These are phyloP conservation scores for Aegilops bicornis DNA, from an alignment of 176 grass and related monocot genomes.

Conservation along the genomic window DNA sequence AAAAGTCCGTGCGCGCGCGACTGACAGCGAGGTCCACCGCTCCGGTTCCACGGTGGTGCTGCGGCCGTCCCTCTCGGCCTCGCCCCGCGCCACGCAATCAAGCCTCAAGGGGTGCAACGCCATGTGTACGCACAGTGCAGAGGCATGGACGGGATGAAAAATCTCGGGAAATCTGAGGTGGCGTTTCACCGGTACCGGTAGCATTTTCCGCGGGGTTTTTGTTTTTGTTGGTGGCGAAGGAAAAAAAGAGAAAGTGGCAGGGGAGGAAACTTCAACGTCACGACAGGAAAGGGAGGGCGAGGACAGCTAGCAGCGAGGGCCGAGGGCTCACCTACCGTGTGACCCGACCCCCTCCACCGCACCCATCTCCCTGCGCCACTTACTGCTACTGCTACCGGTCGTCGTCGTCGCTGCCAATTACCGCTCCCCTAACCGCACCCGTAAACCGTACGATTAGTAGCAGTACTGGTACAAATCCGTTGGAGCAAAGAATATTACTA, in stretches of 20 bases:
- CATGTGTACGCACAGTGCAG: constrained; percentile 6
- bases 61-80: no score
- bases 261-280: constrained; percentile 82
- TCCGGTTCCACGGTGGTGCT: not conserved
- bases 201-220: not conserved
- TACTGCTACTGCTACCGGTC: not conserved
- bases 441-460: not conserved
- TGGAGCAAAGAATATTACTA: not conserved
- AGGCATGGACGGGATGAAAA: not conserved
- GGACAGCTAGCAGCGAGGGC: constrained; percentile 84
- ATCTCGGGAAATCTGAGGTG: not conserved
- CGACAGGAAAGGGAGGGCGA: constrained; percentile 60
- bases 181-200: not conserved
- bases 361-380: not conserved
- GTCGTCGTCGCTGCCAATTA: not conserved
- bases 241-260: not conserved
- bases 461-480: not conserved
- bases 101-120: not conserved
- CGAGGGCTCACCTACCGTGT: constrained; percentile 64
- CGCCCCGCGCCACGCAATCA: no score
- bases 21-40: not conserved
- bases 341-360: not conserved
- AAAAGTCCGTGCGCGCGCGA: not conserved
- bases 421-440: not conserved
- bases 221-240: no score